phyloP scores from a whole-genome alignment of 176 grass and related monocot species.

The Raddia distichophylla region DNA sequence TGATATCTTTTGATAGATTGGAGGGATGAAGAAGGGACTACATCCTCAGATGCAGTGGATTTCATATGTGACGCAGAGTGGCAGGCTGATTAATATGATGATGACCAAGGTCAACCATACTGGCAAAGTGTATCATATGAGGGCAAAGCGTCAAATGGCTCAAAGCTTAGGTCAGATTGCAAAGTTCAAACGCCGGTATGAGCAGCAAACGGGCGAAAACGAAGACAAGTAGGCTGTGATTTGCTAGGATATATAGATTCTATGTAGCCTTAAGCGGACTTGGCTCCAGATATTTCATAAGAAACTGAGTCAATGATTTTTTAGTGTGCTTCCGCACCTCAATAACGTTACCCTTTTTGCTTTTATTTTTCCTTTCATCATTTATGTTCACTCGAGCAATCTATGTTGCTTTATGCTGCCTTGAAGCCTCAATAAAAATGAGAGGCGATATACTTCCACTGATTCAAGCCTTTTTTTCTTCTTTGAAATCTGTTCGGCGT shows the following conservation, averaged over 20 bases:
- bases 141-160: slow-evolving; percentile 63
- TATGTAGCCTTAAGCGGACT: not conserved
- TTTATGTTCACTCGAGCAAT: not conserved
- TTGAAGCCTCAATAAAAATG: not conserved
- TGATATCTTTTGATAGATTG: slow-evolving; percentile 23
- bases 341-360: not conserved
- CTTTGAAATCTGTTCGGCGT: not conserved
- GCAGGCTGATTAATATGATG: slow-evolving; percentile 58
- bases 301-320: not conserved
- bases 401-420: not conserved
- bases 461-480: not conserved
- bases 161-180: slow-evolving; percentile 62
- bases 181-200: slow-evolving; percentile 50
- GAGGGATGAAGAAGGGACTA: slow-evolving; percentile 68
- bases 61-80: slow-evolving; percentile 65
- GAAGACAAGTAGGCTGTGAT: slow-evolving; percentile 31
- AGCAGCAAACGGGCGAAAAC: slow-evolving; percentile 36
- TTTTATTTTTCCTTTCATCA: not conserved
- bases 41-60: slow-evolving; percentile 74
- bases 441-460: not conserved
- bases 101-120: slow-evolving; percentile 59
- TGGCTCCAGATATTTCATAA: not conserved
- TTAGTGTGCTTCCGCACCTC: not conserved
- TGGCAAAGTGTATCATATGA: slow-evolving; percentile 66
- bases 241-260: not conserved